Percentiles rank a stretch among this genome's conserved stretches.
These are phyloP conservation scores for Cryptococcus depauperatus DNA, from an alignment of 1,284 basidiomycete species.

Conservation along the genomic window DNA sequence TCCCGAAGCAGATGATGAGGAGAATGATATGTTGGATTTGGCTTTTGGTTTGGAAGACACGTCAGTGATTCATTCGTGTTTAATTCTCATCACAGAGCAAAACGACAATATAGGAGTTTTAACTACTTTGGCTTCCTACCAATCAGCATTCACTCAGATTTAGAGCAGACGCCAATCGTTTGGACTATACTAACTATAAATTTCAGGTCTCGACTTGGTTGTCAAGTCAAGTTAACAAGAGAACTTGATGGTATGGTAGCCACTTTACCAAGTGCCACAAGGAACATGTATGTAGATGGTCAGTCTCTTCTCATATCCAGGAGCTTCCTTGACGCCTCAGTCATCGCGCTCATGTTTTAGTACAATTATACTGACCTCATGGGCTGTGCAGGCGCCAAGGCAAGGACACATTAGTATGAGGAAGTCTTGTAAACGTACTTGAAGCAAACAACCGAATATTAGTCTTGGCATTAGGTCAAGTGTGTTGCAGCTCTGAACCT, in stretches of 20 bases:
- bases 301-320: slow-evolving; percentile 32
- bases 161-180: not conserved
- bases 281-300: slow-evolving; percentile 97
- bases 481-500: no score
- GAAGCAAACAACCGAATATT: no score
- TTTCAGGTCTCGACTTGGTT: slow-evolving; percentile 52
- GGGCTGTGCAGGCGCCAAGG: no score
- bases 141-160: not conserved
- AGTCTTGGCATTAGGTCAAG: no score
- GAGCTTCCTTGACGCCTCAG: no score
- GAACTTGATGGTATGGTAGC: slow-evolving; percentile 80
- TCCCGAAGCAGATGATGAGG: slow-evolving; percentile 90
- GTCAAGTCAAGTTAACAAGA: slow-evolving; percentile 73
- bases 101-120: no score
- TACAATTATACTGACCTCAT: no score
- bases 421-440: no score
- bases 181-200: not conserved
- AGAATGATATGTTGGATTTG: slow-evolving; percentile 97
- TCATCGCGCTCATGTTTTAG: no score
- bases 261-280: slow-evolving; percentile 81
- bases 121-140: no score
- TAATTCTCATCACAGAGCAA: no score
- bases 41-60: slow-evolving; percentile 96
- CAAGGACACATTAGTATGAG: no score
- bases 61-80: slow-evolving; percentile 47